Evolutionary conservation across 441 rosid genomes (phyloP).

Genomic region (Populus hybrid): DNA sequence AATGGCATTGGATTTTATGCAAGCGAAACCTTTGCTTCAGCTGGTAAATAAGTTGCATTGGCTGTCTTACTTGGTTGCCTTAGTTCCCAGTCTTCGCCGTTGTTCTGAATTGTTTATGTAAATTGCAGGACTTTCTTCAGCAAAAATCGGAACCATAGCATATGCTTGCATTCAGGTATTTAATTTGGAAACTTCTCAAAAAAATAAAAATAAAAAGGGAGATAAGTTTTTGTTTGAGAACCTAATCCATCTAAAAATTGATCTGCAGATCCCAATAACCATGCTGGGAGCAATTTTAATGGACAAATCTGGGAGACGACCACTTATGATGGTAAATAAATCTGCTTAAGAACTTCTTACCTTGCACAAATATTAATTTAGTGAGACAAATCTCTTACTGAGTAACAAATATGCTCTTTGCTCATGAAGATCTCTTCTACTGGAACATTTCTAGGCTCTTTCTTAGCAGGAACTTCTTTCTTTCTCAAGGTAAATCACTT

Average conservation of each 20-base stretch:
- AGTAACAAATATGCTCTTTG: slow-evolving; percentile 2
- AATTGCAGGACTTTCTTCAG: slow-evolving; percentile 71
- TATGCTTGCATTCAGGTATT: slow-evolving; percentile 78
- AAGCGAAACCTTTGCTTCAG: slow-evolving; percentile 77
- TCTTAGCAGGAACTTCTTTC: slow-evolving; percentile 68
- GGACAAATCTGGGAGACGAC: slow-evolving; percentile 84
- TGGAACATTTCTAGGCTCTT: slow-evolving; percentile 75
- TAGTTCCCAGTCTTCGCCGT: not conserved
- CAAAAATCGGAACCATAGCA: slow-evolving; percentile 69
- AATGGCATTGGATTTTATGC: slow-evolving; percentile 83
- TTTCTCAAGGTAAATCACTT: slow-evolving; percentile 49
- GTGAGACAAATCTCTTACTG: not conserved
- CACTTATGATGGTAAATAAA: slow-evolving; percentile 67
- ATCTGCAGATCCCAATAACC: slow-evolving; percentile 69
- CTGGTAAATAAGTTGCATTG: slow-evolving; percentile 44
- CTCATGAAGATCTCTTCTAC: slow-evolving; percentile 56
- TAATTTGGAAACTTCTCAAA: not conserved
- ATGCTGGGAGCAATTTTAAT: slow-evolving; percentile 66
- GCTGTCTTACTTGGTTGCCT: not conserved
- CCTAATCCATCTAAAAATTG: slow-evolving; percentile 5
- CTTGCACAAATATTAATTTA: not conserved
- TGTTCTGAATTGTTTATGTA: not conserved
- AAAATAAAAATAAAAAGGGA: not conserved
- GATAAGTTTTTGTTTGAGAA: not conserved
- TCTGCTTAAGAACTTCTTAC: not conserved